Conservation (phyloP, 495 filamentous ascomycete species). For the Penicillium cataractarum region DNA sequence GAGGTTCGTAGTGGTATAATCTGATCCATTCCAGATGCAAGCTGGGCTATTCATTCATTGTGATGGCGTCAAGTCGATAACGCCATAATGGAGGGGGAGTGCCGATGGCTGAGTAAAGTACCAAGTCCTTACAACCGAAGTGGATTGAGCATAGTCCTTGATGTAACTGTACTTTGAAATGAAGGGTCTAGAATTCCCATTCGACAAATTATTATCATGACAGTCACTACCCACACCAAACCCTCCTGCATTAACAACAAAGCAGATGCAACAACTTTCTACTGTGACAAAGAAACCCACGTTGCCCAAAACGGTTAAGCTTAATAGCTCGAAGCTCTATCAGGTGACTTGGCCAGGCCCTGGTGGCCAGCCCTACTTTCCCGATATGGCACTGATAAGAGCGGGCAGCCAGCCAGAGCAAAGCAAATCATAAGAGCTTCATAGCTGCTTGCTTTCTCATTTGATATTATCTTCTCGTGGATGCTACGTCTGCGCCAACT, state of each 20-base stretch:
- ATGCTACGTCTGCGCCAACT: conserved; percentile 38
- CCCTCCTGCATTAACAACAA: background rate
- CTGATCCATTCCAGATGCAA: background rate
- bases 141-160: background rate
- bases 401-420: conserved; percentile 22
- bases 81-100: conserved; percentile 2
- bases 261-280: background rate
- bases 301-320: conserved; percentile 5
- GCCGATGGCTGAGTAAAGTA: background rate
- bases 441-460: background rate
- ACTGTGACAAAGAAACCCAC: background rate
- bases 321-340: background rate
- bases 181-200: background rate
- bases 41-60: background rate
- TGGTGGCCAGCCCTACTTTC: conserved; percentile 26
- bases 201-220: too few relatives aligned
- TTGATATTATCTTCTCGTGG: conserved; percentile 10
- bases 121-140: background rate
- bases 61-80: background rate
- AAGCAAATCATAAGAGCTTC: conserved; percentile 23
- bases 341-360: conserved; percentile 15
- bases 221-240: background rate
- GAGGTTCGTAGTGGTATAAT: background rate
- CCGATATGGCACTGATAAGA: conserved; percentile 30
- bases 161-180: conserved; percentile 5